These are phyloP conservation scores for Sonneratia alba DNA, from an alignment of 345 rosid genomes.

Conservation along the genomic window DNA sequence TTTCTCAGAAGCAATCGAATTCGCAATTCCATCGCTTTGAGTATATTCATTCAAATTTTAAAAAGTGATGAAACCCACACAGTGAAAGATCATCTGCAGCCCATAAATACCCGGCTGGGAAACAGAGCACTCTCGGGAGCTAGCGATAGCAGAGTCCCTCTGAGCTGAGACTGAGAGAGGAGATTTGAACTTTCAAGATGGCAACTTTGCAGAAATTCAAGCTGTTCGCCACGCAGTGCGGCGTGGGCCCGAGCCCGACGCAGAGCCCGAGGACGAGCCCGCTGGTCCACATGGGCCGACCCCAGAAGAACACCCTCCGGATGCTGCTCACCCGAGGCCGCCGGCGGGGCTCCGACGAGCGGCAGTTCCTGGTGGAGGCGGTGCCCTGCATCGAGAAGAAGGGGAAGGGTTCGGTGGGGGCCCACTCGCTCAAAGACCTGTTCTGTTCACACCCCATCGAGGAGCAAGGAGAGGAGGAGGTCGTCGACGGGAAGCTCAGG, in stretches of 20 bases:
- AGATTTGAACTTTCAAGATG: conserved; percentile 24
- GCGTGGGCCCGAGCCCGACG: conserved; percentile 69
- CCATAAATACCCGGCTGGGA: conserved; percentile 2
- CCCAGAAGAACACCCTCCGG: conserved; percentile 59
- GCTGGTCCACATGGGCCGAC: conserved; percentile 50
- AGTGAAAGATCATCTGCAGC: neutral
- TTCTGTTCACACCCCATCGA: conserved; percentile 40
- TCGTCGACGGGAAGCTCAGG: conserved; percentile 3
- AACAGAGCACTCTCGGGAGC: conserved; percentile 2
- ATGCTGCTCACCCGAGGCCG: conserved; percentile 50
- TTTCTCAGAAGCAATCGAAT: conserved; percentile 9
- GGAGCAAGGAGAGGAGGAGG: conserved; percentile 19
- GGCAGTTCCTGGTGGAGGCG: neutral
- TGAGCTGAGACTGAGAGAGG: neutral
- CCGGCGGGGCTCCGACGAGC: conserved; percentile 18
- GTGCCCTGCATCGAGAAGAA: conserved; percentile 16
- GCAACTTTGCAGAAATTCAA: conserved; percentile 77
- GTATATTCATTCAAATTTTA: conserved; percentile 9
- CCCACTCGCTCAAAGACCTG: conserved; percentile 47
- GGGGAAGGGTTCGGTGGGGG: conserved; percentile 17
- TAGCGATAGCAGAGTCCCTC: neutral
- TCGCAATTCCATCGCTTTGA: neutral
- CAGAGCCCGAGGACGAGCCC: conserved; percentile 79
- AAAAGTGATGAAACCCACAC: conserved; percentile 13
- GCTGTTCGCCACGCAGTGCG: conserved; percentile 78